Conservation (phyloP, 2,329 filamentous ascomycete genomes). For the Phoma sp. region DNA sequence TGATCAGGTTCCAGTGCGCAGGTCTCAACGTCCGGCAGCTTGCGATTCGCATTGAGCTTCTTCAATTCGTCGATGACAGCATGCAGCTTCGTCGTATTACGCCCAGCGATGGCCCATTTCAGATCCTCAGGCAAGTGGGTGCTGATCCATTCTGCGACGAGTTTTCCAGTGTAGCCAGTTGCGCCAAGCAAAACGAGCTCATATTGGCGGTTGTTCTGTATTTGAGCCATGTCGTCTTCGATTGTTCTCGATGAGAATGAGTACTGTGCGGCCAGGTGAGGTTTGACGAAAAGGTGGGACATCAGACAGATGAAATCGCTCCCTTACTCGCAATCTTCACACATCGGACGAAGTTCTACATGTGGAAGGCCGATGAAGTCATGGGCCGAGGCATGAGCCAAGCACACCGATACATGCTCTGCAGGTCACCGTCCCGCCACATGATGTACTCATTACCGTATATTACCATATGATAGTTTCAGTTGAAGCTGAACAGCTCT, state of each 20-base stretch:
- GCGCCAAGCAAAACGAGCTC: constrained; percentile 73
- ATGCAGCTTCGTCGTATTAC: constrained; percentile 78
- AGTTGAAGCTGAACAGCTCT: background rate
- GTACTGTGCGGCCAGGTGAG: constrained; percentile 9
- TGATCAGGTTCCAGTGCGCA: constrained; percentile 57
- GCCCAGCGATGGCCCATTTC: constrained; percentile 88
- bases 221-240: constrained; percentile 30
- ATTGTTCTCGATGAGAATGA: constrained; percentile 4
- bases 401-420: constrained; percentile 10
- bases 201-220: constrained; percentile 58
- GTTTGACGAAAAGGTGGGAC: constrained; percentile 18
- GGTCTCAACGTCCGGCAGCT: constrained; percentile 53
- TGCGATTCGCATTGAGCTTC: constrained; percentile 71
- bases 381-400: constrained; percentile 27
- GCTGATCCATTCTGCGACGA: constrained; percentile 78
- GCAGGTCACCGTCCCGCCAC: constrained; percentile 3
- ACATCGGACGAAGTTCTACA: constrained; percentile 31
- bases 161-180: constrained; percentile 83
- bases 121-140: constrained; percentile 74
- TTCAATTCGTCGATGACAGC: constrained; percentile 72
- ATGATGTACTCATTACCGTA: background rate
- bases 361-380: constrained; percentile 27
- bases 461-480: background rate
- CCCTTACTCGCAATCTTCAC: constrained; percentile 17
- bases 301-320: constrained; percentile 17